phyloP scores from a whole-genome alignment of 1,139 yeast genomes.

The Saccharomyces hybrid region DNA sequence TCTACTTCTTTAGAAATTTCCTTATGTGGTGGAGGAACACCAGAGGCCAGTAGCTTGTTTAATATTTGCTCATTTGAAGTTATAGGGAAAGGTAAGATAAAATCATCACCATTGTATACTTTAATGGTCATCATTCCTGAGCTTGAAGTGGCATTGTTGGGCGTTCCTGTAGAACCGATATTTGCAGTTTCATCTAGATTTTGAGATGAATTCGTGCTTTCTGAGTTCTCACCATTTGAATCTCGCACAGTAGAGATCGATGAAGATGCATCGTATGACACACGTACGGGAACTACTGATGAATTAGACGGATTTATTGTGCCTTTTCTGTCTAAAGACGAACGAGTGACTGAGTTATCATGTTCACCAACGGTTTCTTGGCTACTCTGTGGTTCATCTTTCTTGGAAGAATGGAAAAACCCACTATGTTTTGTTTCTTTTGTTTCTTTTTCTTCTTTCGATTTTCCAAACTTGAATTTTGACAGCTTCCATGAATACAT shows the following conservation, averaged over 20 bases:
- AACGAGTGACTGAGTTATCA: conserved; percentile 2
- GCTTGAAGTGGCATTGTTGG: conserved; percentile 6
- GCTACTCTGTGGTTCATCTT: conserved; percentile 2
- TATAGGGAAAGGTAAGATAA: conserved; percentile 24
- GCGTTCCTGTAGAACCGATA: background rate
- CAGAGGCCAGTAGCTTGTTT: conserved; percentile 23
- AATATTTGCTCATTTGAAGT: conserved; percentile 23
- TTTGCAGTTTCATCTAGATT: conserved; percentile 11
- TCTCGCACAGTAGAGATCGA: conserved; percentile 1
- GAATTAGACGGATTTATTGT: conserved; percentile 3
- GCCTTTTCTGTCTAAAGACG: conserved; percentile 2
- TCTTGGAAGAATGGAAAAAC: background rate
- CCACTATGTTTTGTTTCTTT: background rate
- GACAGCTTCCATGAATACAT: conserved; percentile 27
- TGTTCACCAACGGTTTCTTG: conserved; percentile 1
- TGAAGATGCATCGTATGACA: conserved; percentile 3
- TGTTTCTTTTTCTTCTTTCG: too few relatives aligned
- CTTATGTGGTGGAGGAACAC: conserved; percentile 19
- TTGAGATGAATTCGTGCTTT: background rate
- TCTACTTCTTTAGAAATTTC: conserved; percentile 17
- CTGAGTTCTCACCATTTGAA: background rate
- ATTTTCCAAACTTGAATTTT: conserved; percentile 19
- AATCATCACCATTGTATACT: conserved; percentile 24
- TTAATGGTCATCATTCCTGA: conserved; percentile 26
- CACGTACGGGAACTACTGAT: conserved; percentile 4